Base-by-base conservation (phyloP, 164 flowering plant species). In the Annona squamosa region DNA sequence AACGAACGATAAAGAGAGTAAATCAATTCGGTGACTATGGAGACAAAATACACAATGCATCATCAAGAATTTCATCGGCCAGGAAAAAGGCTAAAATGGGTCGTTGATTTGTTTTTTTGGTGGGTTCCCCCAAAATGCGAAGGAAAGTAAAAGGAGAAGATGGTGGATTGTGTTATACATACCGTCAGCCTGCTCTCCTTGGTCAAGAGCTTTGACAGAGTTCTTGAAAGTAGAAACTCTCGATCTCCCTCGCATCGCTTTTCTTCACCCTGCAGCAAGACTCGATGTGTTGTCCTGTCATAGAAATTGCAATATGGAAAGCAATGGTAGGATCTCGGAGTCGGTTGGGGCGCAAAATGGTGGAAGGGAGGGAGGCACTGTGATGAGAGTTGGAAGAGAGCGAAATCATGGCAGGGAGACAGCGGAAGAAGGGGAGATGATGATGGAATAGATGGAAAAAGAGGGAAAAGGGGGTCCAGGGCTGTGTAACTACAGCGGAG, bases 171-270 rank as follows among this genome's bases (percentile, higher is more conserved):
- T 26, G 46, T 45, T 6, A 41, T 2, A n/a, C 67, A 2, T 82
- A 94, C 98, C 98, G 86, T 95, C 99, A 44, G 97, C 97, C 80
- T 91, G 90, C 82, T 93, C 97, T 72, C 92, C 95, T 80, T 88
- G 84, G 84, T 93, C 98, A 73, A 96, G 89, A 44, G 96, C 90
- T 78, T 86, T 81, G 69, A 90, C 90, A 74, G 91, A 96, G 37
- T 87, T 86, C 52, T 71, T 94, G 97, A 79, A 88, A 90, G 76
- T 91, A 93, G 67, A 86, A 93, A 81, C 90, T 87, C 81, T 85
- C 90, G 16, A 96, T 91, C 85, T 96, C 99, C 63, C 93, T 85
- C 17, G 98, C 95, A 82, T 93, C 99, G 45, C 97, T 91, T 85
- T 91, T 95, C 74, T 95, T 91, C 63, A 91, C 84, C 9, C 99